Percentiles rank a stretch among this genome's conserved stretches.
These are phyloP conservation scores for Syzygium jambos DNA, from an alignment of 345 rosid genomes.

Conservation along the genomic window DNA sequence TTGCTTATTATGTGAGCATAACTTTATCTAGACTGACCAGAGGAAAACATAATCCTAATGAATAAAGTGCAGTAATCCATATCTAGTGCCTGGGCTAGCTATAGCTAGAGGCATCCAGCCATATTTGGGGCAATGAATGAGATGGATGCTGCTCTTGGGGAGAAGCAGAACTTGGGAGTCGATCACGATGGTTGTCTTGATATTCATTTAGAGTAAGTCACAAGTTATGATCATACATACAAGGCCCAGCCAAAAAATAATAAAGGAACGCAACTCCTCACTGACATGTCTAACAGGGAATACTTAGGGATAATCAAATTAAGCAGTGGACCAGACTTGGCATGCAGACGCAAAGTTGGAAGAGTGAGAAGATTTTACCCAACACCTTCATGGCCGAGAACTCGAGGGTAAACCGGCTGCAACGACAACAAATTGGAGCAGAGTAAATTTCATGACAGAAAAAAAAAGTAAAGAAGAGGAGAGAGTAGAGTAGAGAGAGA, in stretches of 20 bases:
- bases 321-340: neutral
- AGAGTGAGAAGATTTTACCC: neutral
- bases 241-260: neutral
- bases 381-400: neutral
- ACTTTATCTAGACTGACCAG: neutral
- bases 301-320: neutral
- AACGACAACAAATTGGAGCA: neutral
- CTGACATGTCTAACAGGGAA: neutral
- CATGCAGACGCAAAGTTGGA: neutral
- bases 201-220: neutral
- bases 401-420: constrained; percentile 50
- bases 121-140: neutral
- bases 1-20: neutral
- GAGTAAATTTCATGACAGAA: neutral
- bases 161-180: neutral
- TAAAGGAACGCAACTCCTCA: neutral
- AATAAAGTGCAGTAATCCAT: neutral
- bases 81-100: neutral
- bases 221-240: neutral
- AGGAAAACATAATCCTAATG: neutral
- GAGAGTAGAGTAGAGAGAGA: neutral
- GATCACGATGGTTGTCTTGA: neutral
- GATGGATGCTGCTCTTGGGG: neutral
- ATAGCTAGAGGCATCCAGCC: neutral
- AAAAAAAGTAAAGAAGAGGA: neutral